phyloP scores from a whole-genome alignment of 306 rosid species.

The Vigna hirtella region DNA sequence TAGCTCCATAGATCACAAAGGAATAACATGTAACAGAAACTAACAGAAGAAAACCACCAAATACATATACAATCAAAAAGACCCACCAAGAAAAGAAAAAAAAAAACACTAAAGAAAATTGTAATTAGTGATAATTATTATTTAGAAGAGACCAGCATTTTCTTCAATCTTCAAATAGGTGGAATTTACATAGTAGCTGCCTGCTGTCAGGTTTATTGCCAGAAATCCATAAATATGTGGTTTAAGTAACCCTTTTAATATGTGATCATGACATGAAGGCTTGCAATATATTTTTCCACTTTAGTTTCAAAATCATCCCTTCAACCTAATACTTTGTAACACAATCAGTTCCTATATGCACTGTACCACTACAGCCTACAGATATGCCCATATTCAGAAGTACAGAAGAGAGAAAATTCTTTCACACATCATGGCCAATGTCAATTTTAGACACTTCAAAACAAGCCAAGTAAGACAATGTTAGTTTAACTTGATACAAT shows the following conservation, averaged over 20 bases:
- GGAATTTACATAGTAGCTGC: constrained; percentile 22
- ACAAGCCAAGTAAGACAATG: background rate
- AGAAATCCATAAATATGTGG: no score
- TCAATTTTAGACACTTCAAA: background rate
- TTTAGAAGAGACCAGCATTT: constrained; percentile 9
- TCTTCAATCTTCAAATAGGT: constrained; percentile 22
- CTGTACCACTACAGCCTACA: background rate
- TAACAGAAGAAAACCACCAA: background rate
- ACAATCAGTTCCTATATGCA: constrained; percentile 12
- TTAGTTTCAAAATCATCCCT: constrained; percentile 28
- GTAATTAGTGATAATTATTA: background rate
- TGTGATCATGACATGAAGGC: no score
- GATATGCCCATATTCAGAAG: background rate
- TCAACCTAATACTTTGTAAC: constrained; percentile 30
- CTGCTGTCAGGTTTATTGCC: constrained; percentile 29
- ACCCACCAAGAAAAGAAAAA: no score
- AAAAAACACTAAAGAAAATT: background rate
- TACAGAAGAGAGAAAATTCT: background rate
- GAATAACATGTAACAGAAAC: constrained; percentile 20
- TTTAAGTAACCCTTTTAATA: no score
- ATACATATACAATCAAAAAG: background rate
- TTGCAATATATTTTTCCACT: background rate
- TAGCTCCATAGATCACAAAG: constrained; percentile 27
- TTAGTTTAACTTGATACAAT: background rate
- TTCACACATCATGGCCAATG: background rate